Evolutionary conservation across 768 basidiomycete species (phyloP).

Genomic region (Collybiopsis confluens): DNA sequence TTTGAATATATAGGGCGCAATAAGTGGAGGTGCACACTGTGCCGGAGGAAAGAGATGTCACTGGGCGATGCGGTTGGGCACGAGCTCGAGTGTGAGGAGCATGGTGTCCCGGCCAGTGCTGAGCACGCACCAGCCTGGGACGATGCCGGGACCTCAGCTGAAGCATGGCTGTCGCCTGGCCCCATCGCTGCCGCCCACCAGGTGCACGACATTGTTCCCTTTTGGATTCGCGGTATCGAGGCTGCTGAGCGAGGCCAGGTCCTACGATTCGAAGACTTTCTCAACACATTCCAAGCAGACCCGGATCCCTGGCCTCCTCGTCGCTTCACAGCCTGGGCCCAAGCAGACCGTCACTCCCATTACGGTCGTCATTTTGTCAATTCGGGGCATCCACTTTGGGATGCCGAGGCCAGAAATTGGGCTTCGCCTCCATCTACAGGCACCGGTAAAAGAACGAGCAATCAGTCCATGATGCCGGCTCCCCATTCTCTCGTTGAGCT

Average conservation of each 20-base stretch:
- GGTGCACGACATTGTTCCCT: conserved; percentile 45
- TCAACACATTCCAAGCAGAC: conserved; percentile 38
- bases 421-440: neutral
- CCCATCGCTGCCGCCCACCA: too few relatives aligned
- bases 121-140: neutral
- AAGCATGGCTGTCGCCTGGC: conserved; percentile 2
- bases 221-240: conserved; percentile 47
- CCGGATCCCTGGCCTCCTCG: conserved; percentile 21
- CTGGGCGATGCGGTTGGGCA: conserved; percentile 21
- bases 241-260: conserved; percentile 44
- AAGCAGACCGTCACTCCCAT: neutral
- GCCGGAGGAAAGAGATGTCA: conserved; percentile 11
- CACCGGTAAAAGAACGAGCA: neutral
- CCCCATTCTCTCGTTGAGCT: conserved; percentile 39
- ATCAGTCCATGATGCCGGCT: neutral
- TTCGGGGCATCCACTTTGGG: neutral
- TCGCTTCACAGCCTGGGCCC: neutral
- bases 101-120: conserved; percentile 3
- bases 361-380: neutral
- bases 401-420: neutral
- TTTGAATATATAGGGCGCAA: neutral
- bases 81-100: conserved; percentile 18
- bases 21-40: conserved; percentile 1
- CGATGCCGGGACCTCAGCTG: neutral
- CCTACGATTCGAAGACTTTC: conserved; percentile 40